Evolutionary conservation across 2,329 filamentous ascomycete genomes (phyloP).

Genomic region (Pseudogymnoascus sp.): DNA sequence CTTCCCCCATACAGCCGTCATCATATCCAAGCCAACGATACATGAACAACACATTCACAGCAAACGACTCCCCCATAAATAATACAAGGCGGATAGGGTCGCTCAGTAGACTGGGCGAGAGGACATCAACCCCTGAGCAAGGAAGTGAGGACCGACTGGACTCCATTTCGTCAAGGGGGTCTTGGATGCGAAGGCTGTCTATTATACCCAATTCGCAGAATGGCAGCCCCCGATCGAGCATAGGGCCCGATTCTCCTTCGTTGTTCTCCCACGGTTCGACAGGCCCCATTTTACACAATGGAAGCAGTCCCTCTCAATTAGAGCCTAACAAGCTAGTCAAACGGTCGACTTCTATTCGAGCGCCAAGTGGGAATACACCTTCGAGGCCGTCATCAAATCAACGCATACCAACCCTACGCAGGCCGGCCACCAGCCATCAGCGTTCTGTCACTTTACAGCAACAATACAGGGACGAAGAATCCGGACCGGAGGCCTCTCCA

Average conservation of each 20-base stretch:
- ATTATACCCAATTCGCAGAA: slow-evolving; percentile 55
- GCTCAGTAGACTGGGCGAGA: slow-evolving; percentile 19
- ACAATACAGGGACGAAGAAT: slow-evolving; percentile 24
- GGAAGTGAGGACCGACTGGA: slow-evolving; percentile 32
- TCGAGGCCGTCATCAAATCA: slow-evolving; percentile 46
- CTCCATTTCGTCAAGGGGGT: slow-evolving; percentile 53
- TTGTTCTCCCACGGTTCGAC: slow-evolving; percentile 59
- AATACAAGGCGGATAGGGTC: slow-evolving; percentile 19
- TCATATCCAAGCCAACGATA: slow-evolving; percentile 15
- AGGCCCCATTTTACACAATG: slow-evolving; percentile 47
- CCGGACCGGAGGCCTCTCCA: slow-evolving; percentile 13
- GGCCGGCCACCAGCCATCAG: slow-evolving; percentile 73
- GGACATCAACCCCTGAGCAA: slow-evolving; percentile 14
- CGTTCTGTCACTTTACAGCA: slow-evolving; percentile 62
- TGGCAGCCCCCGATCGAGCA: slow-evolving; percentile 55
- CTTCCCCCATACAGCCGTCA: slow-evolving; percentile 8
- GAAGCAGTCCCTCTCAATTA: slow-evolving; percentile 34
- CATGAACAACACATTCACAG: slow-evolving; percentile 11
- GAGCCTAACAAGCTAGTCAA: slow-evolving; percentile 73
- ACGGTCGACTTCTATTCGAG: slow-evolving; percentile 51
- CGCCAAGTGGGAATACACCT: slow-evolving; percentile 34
- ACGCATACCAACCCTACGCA: slow-evolving; percentile 56
- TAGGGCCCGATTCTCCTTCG: slow-evolving; percentile 57
- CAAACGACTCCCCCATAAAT: slow-evolving; percentile 19
- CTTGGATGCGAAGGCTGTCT: slow-evolving; percentile 67